phyloP scores from a whole-genome alignment of 495 filamentous ascomycete genomes.

The Pseudoneurospora amorphoporcata region DNA sequence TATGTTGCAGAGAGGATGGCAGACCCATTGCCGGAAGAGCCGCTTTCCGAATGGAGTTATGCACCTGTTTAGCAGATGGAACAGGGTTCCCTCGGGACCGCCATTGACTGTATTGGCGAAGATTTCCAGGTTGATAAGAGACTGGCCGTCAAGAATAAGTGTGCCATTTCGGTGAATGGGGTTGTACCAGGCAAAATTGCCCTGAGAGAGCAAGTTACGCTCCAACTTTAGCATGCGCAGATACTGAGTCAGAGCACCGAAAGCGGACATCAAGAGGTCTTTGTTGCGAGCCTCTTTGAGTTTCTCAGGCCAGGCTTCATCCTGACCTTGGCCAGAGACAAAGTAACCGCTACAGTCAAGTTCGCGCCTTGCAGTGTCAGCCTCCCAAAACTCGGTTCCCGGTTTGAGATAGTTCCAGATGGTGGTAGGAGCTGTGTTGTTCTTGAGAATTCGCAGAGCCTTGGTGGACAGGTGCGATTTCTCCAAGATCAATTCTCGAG shows the following conservation, averaged over 20 bases:
- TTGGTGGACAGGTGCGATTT: constrained; percentile 77
- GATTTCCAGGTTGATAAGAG: constrained; percentile 92
- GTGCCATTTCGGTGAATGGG: constrained; percentile 91
- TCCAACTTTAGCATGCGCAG: constrained; percentile 83
- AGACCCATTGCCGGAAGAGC: constrained; percentile 95
- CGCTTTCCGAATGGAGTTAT: constrained; percentile 96
- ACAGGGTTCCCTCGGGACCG: constrained; percentile 72
- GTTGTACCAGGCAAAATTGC: constrained; percentile 86
- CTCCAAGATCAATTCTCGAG: constrained; percentile 83
- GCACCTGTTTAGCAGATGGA: constrained; percentile 83
- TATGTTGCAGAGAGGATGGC: constrained; percentile 83
- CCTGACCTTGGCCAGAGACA: constrained; percentile 47
- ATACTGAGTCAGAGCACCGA: constrained; percentile 85
- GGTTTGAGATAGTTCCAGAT: constrained; percentile 93
- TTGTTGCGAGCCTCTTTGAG: constrained; percentile 66
- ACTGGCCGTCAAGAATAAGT: constrained; percentile 91
- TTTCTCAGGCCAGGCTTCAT: constrained; percentile 66
- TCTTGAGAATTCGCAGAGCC: constrained; percentile 88
- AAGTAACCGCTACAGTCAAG: constrained; percentile 80
- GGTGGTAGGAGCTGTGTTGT: constrained; percentile 84
- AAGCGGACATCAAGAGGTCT: constrained; percentile 81
- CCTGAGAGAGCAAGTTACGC: constrained; percentile 73
- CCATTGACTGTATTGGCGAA: constrained; percentile 93
- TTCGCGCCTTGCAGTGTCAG: constrained; percentile 69
- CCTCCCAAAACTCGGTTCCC: constrained; percentile 84